These are phyloP conservation scores for Houttuynia cordata DNA, from an alignment of 164 flowering plant genomes.

Conservation along the genomic window DNA sequence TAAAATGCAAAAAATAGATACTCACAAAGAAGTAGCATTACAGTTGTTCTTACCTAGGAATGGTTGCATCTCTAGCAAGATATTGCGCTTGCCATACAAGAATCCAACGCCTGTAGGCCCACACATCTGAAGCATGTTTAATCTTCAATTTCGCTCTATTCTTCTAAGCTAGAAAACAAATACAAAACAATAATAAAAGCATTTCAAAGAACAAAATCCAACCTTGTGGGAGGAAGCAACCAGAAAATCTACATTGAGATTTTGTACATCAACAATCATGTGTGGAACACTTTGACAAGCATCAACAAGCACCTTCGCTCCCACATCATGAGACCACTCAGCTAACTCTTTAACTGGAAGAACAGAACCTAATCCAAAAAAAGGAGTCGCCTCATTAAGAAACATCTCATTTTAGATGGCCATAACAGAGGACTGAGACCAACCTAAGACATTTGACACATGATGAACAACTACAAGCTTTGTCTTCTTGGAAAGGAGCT, in stretches of 20 bases:
- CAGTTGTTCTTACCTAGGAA: slow-evolving; percentile 49
- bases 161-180: slow-evolving; percentile 1
- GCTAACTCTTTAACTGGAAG: slow-evolving; percentile 76
- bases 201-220: not conserved
- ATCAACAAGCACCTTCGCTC: slow-evolving; percentile 90
- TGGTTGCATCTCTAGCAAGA: slow-evolving; percentile 74
- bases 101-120: slow-evolving; percentile 99
- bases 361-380: slow-evolving; percentile 42
- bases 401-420: not conserved
- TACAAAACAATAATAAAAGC: not conserved
- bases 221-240: slow-evolving; percentile 99
- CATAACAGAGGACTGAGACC: slow-evolving; percentile 5
- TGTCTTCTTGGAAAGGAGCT: slow-evolving; percentile 54
- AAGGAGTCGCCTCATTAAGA: not conserved
- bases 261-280: slow-evolving; percentile 84
- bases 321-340: slow-evolving; percentile 71
- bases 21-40: too few species aligned
- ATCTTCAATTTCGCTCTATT: slow-evolving; percentile 19
- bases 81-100: slow-evolving; percentile 74
- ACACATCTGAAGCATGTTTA: slow-evolving; percentile 98
- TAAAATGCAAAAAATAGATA: not conserved
- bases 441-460: slow-evolving; percentile 86
- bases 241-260: slow-evolving; percentile 76
- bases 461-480: slow-evolving; percentile 84
- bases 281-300: slow-evolving; percentile 99